A percentile compares a stretch with the other conserved stretches of the same genome.
Conservation (phyloP, 164 flowering plant genomes). For the Houttuynia cordata region DNA sequence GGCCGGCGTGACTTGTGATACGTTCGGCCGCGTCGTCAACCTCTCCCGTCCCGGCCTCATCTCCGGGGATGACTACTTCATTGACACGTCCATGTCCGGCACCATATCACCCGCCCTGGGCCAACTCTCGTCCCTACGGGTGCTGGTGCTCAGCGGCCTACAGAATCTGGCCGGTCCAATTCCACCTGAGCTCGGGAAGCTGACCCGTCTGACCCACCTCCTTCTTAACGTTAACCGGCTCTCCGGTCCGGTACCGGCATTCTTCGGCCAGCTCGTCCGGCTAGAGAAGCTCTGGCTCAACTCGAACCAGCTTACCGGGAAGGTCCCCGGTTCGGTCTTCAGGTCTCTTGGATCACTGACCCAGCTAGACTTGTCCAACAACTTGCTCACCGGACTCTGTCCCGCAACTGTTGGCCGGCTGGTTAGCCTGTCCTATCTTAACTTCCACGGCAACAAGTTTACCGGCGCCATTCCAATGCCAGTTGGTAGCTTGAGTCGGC, state of each 20-base stretch:
- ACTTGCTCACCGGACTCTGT: constrained; percentile 31
- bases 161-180: constrained; percentile 39
- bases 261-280: constrained; percentile 22
- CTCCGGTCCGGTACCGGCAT: constrained; percentile 35
- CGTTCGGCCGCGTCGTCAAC: constrained; percentile 36
- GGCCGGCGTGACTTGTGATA: constrained; percentile 48
- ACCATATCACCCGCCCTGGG: constrained; percentile 47
- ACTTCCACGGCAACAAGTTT: constrained; percentile 31
- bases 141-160: constrained; percentile 50
- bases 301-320: constrained; percentile 35
- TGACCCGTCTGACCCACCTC: constrained; percentile 26
- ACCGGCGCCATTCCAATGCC: constrained; percentile 34
- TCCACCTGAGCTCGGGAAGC: constrained; percentile 41
- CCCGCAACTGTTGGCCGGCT: constrained; percentile 35
- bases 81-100: constrained; percentile 48
- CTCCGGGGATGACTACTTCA: constrained; percentile 23
- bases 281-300: constrained; percentile 33
- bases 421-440: constrained; percentile 19
- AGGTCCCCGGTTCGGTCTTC: constrained; percentile 19
- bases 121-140: constrained; percentile 29
- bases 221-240: constrained; percentile 39
- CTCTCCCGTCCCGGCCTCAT: constrained; percentile 43
- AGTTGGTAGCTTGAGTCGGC: constrained; percentile 34
- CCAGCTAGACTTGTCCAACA: constrained; percentile 37
- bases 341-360: constrained; percentile 18